phyloP scores from a whole-genome alignment of 2,329 filamentous ascomycete species.

The Capronia americana region DNA sequence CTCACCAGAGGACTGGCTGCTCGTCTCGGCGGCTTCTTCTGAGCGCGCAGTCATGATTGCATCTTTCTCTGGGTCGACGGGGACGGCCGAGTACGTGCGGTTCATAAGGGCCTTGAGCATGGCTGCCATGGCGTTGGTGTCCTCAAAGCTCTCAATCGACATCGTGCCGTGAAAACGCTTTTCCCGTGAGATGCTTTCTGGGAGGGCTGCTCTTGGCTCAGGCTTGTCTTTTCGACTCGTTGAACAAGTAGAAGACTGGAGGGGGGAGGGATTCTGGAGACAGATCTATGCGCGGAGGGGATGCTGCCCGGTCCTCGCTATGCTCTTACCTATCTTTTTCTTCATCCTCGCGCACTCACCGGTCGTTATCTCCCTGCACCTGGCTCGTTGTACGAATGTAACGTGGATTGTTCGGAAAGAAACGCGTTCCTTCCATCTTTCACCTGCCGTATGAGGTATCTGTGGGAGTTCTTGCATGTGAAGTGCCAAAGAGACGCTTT shows the following conservation, averaged over 20 bases:
- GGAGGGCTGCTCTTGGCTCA: background rate
- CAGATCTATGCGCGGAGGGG: background rate
- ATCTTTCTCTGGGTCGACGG: conserved; percentile 26
- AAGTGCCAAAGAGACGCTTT: background rate
- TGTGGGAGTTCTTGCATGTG: background rate
- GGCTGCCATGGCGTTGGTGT: conserved; percentile 31
- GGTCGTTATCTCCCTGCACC: background rate
- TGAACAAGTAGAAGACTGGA: background rate
- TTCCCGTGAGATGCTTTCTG: background rate
- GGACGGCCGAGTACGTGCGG: conserved; percentile 19
- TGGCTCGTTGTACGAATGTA: conserved; percentile 15
- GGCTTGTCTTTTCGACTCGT: background rate
- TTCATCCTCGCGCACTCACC: conserved; percentile 8
- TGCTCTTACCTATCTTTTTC: background rate
- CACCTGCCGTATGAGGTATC: conserved; percentile 4
- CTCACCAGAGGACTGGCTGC: conserved; percentile 29
- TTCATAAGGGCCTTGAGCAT: conserved; percentile 29
- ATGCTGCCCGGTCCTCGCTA: conserved; percentile 1
- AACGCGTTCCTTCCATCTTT: background rate
- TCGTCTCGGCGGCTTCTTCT: conserved; percentile 26
- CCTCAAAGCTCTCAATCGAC: conserved; percentile 32
- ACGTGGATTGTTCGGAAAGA: background rate
- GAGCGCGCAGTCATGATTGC: conserved; percentile 6
- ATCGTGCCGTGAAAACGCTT: conserved; percentile 18
- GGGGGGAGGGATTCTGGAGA: background rate